Base-by-base conservation (phyloP, 768 basidiomycete genomes). In the Strobilomyces dryophilus region DNA sequence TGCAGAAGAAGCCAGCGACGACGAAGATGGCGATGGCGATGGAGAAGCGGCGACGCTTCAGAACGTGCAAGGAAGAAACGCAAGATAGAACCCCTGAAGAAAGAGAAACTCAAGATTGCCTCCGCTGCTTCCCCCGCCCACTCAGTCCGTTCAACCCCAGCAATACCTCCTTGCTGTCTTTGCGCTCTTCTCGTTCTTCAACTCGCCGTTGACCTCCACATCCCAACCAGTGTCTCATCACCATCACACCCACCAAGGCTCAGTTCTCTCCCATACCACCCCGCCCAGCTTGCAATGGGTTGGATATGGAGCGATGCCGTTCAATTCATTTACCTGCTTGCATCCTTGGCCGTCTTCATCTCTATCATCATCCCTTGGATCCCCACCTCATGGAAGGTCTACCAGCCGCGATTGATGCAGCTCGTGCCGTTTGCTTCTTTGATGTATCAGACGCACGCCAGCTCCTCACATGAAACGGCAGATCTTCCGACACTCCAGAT, bases 171-270 rank as follows among this genome's bases (percentile, higher is more conserved):
- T 93, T 44, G 89, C 88, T 26, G 82, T 82, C 26, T 92, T 92
- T 61, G 87, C 88, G 0, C 76, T 92, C 49, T 90, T 93, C 72
- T 91, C 88, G 0, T 87, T 92, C 71, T 89, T 91, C 75, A 90
- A 88, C 61, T 87, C 85, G 0, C 83, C 87, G 2, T 66, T 88
- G 17, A 76, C 84, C 0, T 74, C 79, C 1, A 68, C 71, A 10
- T 57, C 75, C 1, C 58, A 66, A 27, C 62, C 66, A 10, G 50
- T 65, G 21, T 47, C 67, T 3, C 66, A 67, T 29, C 59, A 56
- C n/a, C 80, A 84, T 47, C 80, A 85, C 47, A 71, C 76, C 0
- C 84, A 86, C 54, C 74, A 79, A 12, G 88, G 87, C 7, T 69
- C 75, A 8, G 83, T 88, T 14, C 70, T 87, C 27, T 73, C 76